A percentile compares a stretch with the other conserved stretches of the same genome.
These are phyloP conservation scores for Scenedesmus sp. DNA, from an alignment of 163 green algal genomes.

Conservation along the genomic window DNA sequence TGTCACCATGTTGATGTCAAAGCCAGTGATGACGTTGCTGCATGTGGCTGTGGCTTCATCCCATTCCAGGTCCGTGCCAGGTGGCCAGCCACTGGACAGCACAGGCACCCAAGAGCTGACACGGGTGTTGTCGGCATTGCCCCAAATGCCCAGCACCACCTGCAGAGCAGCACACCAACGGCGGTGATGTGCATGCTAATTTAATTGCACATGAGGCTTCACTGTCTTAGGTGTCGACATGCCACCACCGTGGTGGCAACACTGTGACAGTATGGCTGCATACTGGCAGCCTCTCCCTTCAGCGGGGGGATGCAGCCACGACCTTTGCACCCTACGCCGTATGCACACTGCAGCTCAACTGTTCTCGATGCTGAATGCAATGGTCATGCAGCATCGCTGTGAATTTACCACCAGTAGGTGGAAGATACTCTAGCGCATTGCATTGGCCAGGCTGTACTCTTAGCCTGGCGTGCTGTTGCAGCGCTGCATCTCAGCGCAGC, in stretches of 20 bases:
- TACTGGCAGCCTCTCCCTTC: too few species aligned
- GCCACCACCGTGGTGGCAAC: too few species aligned
- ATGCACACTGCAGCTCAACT: too few species aligned
- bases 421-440: too few species aligned
- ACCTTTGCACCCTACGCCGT: too few species aligned
- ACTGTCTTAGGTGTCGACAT: too few species aligned
- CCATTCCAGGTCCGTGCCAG: constrained; percentile 34
- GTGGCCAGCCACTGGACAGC: constrained; percentile 50
- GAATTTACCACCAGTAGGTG: too few species aligned
- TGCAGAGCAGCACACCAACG: background rate
- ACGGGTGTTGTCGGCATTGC: constrained; percentile 61
- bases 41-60: constrained; percentile 49
- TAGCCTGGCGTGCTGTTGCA: background rate
- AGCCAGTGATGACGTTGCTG: constrained; percentile 60
- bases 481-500: background rate
- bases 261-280: too few species aligned
- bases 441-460: too few species aligned
- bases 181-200: background rate
- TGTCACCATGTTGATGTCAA: constrained; percentile 63
- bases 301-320: too few species aligned
- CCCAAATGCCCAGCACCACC: constrained; percentile 65
- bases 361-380: too few species aligned
- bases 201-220: background rate
- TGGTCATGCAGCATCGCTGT: background rate
- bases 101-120: constrained; percentile 52